Evolutionary conservation across 495 filamentous ascomycete species (phyloP).

Genomic region (Poronia punctata): DNA sequence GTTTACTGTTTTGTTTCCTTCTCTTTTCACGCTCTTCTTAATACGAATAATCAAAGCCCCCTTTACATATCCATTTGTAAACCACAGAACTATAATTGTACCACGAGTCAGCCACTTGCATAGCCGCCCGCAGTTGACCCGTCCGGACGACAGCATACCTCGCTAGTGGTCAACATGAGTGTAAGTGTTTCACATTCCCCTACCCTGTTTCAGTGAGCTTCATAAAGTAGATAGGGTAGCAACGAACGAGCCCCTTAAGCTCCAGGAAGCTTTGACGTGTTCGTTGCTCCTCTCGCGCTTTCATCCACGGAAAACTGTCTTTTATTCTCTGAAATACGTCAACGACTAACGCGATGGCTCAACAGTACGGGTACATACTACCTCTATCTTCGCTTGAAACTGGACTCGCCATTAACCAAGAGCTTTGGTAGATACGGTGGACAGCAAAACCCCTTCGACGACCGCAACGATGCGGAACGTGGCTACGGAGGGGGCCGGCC

Average conservation of each 20-base stretch:
- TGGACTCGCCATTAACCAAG: slow-evolving; percentile 18
- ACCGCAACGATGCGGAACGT: slow-evolving; percentile 29
- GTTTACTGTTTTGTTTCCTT: too few species aligned
- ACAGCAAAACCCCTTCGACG: slow-evolving; percentile 45
- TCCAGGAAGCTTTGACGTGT: not conserved
- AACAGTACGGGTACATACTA: slow-evolving; percentile 33
- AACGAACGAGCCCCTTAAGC: slow-evolving; percentile 5
- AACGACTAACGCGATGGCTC: slow-evolving; percentile 32
- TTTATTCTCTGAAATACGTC: slow-evolving; percentile 2
- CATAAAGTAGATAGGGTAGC: not conserved
- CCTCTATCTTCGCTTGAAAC: not conserved
- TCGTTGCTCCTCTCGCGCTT: not conserved
- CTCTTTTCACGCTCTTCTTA: too few species aligned
- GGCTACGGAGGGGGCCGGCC: slow-evolving; percentile 31
- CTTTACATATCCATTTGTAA: too few species aligned
- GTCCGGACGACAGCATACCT: too few species aligned
- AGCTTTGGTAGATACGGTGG: slow-evolving; percentile 34
- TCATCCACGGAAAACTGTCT: not conserved
- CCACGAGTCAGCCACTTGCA: too few species aligned
- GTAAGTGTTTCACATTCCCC: slow-evolving; percentile 34
- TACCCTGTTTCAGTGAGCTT: slow-evolving; percentile 17
- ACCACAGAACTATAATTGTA: too few species aligned
- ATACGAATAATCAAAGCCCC: too few species aligned
- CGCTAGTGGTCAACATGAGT: slow-evolving; percentile 33
- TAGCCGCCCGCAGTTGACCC: too few species aligned